phyloP scores from a whole-genome alignment of 2,329 filamentous ascomycete genomes.

The Dothiorella sarmentorum region DNA sequence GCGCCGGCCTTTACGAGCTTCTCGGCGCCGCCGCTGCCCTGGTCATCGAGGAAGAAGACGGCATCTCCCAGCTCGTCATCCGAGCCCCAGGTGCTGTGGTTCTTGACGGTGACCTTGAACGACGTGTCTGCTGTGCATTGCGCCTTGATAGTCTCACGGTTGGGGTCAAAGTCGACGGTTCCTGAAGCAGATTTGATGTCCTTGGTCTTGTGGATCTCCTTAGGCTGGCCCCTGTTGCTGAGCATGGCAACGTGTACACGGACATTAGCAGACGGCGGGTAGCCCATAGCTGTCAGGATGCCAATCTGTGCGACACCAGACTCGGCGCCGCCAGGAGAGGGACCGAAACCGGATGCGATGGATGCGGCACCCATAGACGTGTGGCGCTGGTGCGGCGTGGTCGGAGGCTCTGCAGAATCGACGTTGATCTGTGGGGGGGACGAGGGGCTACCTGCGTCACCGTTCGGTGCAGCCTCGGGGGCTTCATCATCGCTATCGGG shows the following conservation, averaged over 20 bases:
- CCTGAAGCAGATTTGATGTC: constrained; percentile 72
- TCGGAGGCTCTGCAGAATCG: constrained; percentile 23
- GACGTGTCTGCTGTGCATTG: constrained; percentile 75
- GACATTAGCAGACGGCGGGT: constrained; percentile 71
- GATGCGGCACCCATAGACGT: constrained; percentile 34
- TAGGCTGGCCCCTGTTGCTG: constrained; percentile 55
- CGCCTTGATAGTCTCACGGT: constrained; percentile 70
- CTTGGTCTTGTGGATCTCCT: constrained; percentile 88
- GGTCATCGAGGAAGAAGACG: constrained; percentile 88
- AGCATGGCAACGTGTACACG: constrained; percentile 59
- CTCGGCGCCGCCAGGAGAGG: constrained; percentile 52
- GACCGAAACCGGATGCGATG: constrained; percentile 40
- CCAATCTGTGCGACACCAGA: constrained; percentile 76
- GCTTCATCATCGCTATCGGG: constrained; percentile 42
- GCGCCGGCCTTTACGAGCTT: constrained; percentile 72
- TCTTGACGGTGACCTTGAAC: constrained; percentile 82
- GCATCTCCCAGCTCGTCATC: constrained; percentile 82
- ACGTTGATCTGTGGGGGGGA: constrained; percentile 30
- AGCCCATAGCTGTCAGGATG: constrained; percentile 74
- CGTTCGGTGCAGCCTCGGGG: constrained; percentile 28
- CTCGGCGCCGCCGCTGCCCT: constrained; percentile 62
- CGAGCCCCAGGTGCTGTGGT: constrained; percentile 78
- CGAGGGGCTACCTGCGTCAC: constrained; percentile 28
- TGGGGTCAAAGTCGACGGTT: constrained; percentile 56
- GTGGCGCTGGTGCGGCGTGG: constrained; percentile 32